phyloP scores from a whole-genome alignment of 305 asterid species.

The Rubia tinctorum region DNA sequence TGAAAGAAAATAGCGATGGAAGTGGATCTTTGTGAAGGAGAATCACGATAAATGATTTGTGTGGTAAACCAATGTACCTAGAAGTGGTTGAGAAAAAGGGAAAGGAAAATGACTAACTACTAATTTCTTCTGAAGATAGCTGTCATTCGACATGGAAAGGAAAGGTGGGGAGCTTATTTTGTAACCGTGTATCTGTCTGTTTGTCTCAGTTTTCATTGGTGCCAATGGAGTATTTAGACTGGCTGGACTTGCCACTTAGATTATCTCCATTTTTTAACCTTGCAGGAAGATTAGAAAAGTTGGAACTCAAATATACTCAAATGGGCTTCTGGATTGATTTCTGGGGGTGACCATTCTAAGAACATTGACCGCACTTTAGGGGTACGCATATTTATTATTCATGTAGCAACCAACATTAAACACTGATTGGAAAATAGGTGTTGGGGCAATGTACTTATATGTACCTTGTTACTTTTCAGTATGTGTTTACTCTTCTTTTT shows the following conservation, averaged over 20 bases:
- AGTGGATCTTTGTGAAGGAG: slow-evolving; percentile 59
- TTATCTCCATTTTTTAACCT: slow-evolving; percentile 14
- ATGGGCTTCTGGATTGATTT: slow-evolving; percentile 98
- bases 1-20: slow-evolving; percentile 74
- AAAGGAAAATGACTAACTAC: slow-evolving; percentile 76
- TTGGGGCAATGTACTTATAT: neutral
- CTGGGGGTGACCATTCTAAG: slow-evolving; percentile 70
- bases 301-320: slow-evolving; percentile 95
- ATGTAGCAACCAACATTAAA: neutral
- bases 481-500: neutral
- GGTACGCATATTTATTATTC: slow-evolving; percentile 37
- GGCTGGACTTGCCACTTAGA: neutral
- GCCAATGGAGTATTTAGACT: neutral
- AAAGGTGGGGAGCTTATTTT: slow-evolving; percentile 23
- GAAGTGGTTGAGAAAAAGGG: slow-evolving; percentile 93
- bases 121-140: slow-evolving; percentile 68
- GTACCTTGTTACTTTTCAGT: neutral
- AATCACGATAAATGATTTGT: slow-evolving; percentile 77
- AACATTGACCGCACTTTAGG: slow-evolving; percentile 52
- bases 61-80: slow-evolving; percentile 88
- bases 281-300: slow-evolving; percentile 57
- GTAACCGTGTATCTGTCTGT: neutral
- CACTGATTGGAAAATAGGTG: neutral
- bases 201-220: neutral
- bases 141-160: slow-evolving; percentile 46